Evolutionary conservation across 352 stramenopile genomes (phyloP).

Genomic region (Globisporangium irregulare): DNA sequence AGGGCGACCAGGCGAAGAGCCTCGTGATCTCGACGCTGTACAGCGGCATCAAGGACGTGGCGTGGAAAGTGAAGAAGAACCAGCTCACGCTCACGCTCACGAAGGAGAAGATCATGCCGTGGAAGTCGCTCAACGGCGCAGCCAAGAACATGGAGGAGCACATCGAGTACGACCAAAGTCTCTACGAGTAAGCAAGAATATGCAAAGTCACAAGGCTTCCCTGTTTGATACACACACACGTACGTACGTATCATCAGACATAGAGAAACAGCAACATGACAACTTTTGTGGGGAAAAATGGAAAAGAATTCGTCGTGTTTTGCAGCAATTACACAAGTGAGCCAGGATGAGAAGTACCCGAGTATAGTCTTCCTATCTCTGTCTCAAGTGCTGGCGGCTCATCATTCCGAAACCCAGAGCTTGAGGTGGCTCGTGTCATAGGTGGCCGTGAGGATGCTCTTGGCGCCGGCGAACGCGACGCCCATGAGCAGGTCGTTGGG

Average conservation of each 20-base stretch:
- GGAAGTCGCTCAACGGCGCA: slow-evolving; percentile 80
- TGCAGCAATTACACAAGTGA: neutral
- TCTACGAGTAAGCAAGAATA: slow-evolving; percentile 49
- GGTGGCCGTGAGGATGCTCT: slow-evolving; percentile 48
- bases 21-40: slow-evolving; percentile 76
- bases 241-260: neutral
- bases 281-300: neutral
- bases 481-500: slow-evolving; percentile 63
- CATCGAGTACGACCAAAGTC: slow-evolving; percentile 81
- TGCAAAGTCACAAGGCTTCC: too few relatives aligned
- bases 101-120: slow-evolving; percentile 54
- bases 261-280: neutral
- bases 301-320: neutral
- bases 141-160: slow-evolving; percentile 81
- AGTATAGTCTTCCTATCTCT: neutral
- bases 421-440: slow-evolving; percentile 76
- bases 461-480: slow-evolving; percentile 46
- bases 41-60: slow-evolving; percentile 57
- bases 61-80: slow-evolving; percentile 57
- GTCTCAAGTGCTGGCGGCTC: neutral
- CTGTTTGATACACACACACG: neutral
- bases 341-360: neutral
- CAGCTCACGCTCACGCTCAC: slow-evolving; percentile 65
- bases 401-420: slow-evolving; percentile 60
- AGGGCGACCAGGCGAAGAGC: slow-evolving; percentile 47